Base-by-base conservation (phyloP, 176 grass and related monocot species). In the Luzula sylvatica region DNA sequence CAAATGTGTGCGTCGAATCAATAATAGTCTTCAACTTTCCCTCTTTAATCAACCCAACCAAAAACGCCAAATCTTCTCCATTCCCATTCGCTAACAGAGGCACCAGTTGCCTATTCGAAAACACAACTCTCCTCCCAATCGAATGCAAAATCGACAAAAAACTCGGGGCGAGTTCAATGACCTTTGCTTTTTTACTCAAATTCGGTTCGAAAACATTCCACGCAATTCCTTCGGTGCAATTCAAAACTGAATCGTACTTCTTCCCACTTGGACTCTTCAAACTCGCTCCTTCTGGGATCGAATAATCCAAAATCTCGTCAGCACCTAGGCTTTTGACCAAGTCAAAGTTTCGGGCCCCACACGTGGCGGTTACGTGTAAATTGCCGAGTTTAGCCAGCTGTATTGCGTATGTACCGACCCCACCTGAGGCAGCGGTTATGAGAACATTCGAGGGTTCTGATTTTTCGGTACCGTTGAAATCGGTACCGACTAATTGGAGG, bases 241-340 rank as follows among this genome's bases (percentile, higher is more conserved):
- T 53, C 2, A 93, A 46, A 8, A 93, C 66, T 0, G 61, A 29
- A 2, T 93, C 81, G 6, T 93, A 86, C 58, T 75, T 75, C 55
- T 56, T 75, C 11, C 81, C 73, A 0, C 69, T 78, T 0, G 81
- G 81, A 50, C 81, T 93, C 17, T 22, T 72, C 70, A 93, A 28
- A 24, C 30, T 61, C 3, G 65, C 55, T 3, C 81, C 87, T 60
- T 86, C 81, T 0, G 66, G 65, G 0, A 77, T 86, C 53, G 19
- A 59, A 21, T 93, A 93, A 75, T 86, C 77, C 1, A 86, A 56
- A 44, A 82, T 81, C 66, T 93, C 87, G 6, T 82, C 81, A 0
- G 87, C 87, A 0, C 81, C 81, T 38, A 93, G 20, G 46, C 54
- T 74, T 64, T 26, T 68, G 38, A 93, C 77, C 4, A 86, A 65